These are phyloP conservation scores for Aaosphaeria pasadenensis DNA, from an alignment of 2,329 filamentous ascomycete genomes.

Conservation along the genomic window DNA sequence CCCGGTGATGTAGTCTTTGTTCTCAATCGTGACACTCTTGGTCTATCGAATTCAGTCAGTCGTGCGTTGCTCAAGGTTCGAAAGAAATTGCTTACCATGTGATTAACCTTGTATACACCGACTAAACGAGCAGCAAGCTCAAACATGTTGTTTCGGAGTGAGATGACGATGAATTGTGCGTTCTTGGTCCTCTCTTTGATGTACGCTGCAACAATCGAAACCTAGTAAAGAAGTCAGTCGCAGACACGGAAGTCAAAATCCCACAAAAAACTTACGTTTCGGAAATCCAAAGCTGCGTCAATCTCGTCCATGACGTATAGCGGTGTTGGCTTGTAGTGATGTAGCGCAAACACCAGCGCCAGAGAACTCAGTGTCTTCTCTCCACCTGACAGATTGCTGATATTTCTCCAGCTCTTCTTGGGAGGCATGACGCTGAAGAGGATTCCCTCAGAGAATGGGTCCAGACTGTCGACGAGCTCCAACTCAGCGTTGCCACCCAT, in stretches of 20 bases:
- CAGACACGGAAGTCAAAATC: background rate
- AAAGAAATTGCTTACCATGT: constrained; percentile 61
- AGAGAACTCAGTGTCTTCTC: constrained; percentile 95
- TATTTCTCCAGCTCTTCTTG: constrained; percentile 99
- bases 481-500: constrained; percentile 99
- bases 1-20: constrained; percentile 44
- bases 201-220: constrained; percentile 96
- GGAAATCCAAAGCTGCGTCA: constrained; percentile 94
- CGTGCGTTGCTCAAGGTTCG: no score
- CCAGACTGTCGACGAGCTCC: constrained; percentile 91
- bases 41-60: constrained; percentile 34
- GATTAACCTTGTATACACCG: constrained; percentile 98
- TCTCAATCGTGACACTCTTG: constrained; percentile 53
- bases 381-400: constrained; percentile 89
- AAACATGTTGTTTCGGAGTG: constrained; percentile 98
- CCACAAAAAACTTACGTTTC: constrained; percentile 69
- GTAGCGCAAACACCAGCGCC: constrained; percentile 94
- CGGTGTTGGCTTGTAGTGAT: constrained; percentile 97
- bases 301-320: constrained; percentile 99
- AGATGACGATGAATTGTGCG: constrained; percentile 98
- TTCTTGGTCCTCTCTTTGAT: constrained; percentile 99
- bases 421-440: constrained; percentile 98
- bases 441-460: constrained; percentile 96
- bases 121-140: constrained; percentile 93
- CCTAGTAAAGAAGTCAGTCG: constrained; percentile 48